A percentile compares a stretch with the other conserved stretches of the same genome.
phyloP scores from a whole-genome alignment of 441 rosid genomes.

The Populus hybrid region DNA sequence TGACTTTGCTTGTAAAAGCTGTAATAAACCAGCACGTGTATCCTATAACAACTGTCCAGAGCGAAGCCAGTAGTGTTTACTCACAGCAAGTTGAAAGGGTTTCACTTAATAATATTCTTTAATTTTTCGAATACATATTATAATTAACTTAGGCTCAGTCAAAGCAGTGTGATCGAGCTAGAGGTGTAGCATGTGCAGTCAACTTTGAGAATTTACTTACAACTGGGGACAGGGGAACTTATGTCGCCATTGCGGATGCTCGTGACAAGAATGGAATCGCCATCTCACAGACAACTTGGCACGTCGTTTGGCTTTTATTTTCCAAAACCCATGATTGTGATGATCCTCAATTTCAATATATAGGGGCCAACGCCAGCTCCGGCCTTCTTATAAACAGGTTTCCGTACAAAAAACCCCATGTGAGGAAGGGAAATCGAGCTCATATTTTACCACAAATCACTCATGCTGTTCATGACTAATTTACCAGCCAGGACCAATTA shows the following conservation, averaged over 20 bases:
- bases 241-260: neutral
- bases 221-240: neutral
- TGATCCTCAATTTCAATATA: neutral
- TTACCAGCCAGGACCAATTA: neutral
- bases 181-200: neutral
- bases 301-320: neutral
- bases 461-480: neutral
- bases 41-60: too few species aligned
- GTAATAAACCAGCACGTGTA: neutral
- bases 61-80: too few species aligned
- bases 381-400: neutral
- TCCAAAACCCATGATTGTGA: neutral
- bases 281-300: neutral
- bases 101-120: too few species aligned
- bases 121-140: too few species aligned
- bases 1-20: neutral
- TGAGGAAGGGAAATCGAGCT: neutral
- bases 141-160: neutral
- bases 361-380: neutral
- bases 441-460: neutral
- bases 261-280: neutral
- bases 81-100: too few species aligned
- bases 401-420: neutral
- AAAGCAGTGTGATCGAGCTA: neutral
- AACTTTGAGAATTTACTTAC: neutral